These are phyloP conservation scores for Chrysopogon serrulatus DNA, from an alignment of 176 grass and related monocot species.

Conservation along the genomic window DNA sequence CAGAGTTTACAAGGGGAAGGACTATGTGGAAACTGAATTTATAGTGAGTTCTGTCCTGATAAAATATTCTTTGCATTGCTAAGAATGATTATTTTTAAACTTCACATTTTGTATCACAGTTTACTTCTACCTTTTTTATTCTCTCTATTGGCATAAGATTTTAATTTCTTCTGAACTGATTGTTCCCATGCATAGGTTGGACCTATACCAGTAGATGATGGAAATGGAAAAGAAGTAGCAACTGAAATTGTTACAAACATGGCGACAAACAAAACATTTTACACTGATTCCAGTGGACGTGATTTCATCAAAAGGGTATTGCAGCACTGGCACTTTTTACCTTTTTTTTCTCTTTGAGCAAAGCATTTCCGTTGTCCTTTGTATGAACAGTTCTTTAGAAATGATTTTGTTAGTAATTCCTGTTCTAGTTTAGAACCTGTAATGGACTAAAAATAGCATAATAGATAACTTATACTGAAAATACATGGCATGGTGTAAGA, in stretches of 20 bases:
- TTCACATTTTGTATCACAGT: slow-evolving; percentile 6
- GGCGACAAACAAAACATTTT: slow-evolving; percentile 84
- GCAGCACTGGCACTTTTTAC: not conserved
- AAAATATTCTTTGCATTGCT: slow-evolving; percentile 14
- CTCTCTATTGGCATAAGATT: not conserved
- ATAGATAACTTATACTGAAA: not conserved
- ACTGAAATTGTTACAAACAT: slow-evolving; percentile 78
- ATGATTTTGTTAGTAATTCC: not conserved
- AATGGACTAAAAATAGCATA: not conserved
- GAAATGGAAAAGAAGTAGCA: slow-evolving; percentile 83
- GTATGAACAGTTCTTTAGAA: not conserved
- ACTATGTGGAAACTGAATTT: slow-evolving; percentile 88
- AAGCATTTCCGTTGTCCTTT: not conserved
- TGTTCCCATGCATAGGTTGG: slow-evolving; percentile 59
- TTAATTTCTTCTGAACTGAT: slow-evolving; percentile 15
- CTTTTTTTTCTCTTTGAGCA: not conserved
- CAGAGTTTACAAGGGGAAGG: slow-evolving; percentile 83
- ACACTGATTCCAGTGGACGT: slow-evolving; percentile 87
- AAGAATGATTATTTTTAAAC: not conserved
- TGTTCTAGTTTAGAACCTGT: not conserved
- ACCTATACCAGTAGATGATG: slow-evolving; percentile 76
- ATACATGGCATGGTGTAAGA: not conserved
- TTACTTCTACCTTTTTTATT: not conserved
- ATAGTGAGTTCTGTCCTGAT: slow-evolving; percentile 49
- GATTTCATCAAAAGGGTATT: slow-evolving; percentile 98